phyloP scores from a whole-genome alignment of 2,329 filamentous ascomycete genomes.

The Macrophomina pseudophaseolina region DNA sequence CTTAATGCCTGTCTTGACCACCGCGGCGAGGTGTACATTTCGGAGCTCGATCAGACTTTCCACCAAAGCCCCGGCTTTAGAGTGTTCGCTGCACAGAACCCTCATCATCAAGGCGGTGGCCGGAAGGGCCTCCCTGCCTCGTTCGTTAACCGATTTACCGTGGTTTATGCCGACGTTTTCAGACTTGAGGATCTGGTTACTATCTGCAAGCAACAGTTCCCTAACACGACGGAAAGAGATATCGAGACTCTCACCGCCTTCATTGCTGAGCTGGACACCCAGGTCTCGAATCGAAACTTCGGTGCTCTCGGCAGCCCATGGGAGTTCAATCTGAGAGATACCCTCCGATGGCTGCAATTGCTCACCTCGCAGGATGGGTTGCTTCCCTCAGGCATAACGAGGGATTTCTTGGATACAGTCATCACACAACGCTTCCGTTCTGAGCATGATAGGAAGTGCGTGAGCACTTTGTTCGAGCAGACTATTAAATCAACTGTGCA shows the following conservation, averaged over 20 bases:
- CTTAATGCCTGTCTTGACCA: slow-evolving; percentile 97
- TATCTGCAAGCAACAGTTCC: slow-evolving; percentile 81
- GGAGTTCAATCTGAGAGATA: slow-evolving; percentile 95
- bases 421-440: slow-evolving; percentile 88
- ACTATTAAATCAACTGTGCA: slow-evolving; percentile 23
- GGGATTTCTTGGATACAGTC: slow-evolving; percentile 80
- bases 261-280: slow-evolving; percentile 77
- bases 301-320: slow-evolving; percentile 74
- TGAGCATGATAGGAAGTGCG: slow-evolving; percentile 66
- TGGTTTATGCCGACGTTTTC: slow-evolving; percentile 95
- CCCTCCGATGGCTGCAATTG: slow-evolving; percentile 83
- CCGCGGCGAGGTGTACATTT: slow-evolving; percentile 91
- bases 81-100: slow-evolving; percentile 97
- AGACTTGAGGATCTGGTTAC: slow-evolving; percentile 77
- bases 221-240: slow-evolving; percentile 62
- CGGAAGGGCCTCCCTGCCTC: slow-evolving; percentile 93
- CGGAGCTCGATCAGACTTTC: slow-evolving; percentile 94
- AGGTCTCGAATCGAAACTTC: slow-evolving; percentile 64
- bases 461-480: slow-evolving; percentile 68
- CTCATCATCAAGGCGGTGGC: slow-evolving; percentile 94
- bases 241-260: slow-evolving; percentile 76
- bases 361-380: slow-evolving; percentile 66
- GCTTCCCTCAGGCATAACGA: slow-evolving; percentile 63
- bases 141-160: slow-evolving; percentile 97
- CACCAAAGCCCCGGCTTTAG: slow-evolving; percentile 85